Conservation (phyloP, 768 basidiomycete genomes). For the Suillus alpinus region DNA sequence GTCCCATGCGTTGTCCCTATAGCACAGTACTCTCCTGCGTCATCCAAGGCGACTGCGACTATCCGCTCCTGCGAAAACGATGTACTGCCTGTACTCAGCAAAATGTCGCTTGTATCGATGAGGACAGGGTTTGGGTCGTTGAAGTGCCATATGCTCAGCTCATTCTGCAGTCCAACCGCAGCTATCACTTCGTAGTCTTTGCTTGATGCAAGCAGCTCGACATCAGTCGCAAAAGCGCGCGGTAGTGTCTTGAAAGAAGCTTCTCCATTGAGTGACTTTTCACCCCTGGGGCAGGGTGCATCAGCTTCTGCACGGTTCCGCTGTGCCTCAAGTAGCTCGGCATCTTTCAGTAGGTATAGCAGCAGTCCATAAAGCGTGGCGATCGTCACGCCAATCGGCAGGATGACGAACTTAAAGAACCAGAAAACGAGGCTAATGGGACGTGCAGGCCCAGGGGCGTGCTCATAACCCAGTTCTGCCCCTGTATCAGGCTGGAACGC, state of each 20-base stretch:
- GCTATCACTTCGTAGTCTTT: slow-evolving; percentile 62
- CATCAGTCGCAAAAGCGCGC: slow-evolving; percentile 78
- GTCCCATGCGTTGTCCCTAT: slow-evolving; percentile 69
- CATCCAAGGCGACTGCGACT: slow-evolving; percentile 63
- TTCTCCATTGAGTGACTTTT: slow-evolving; percentile 36
- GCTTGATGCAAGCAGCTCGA: slow-evolving; percentile 76
- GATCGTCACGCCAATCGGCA: slow-evolving; percentile 82
- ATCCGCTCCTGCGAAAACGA: slow-evolving; percentile 48
- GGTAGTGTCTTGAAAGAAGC: slow-evolving; percentile 69
- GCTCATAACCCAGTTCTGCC: slow-evolving; percentile 20
- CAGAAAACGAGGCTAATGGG: slow-evolving; percentile 64
- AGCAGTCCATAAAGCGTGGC: slow-evolving; percentile 71
- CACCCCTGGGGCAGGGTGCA: slow-evolving; percentile 23
- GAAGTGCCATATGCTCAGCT: slow-evolving; percentile 67
- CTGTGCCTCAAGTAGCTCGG: slow-evolving; percentile 87
- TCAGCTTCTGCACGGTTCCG: slow-evolving; percentile 55
- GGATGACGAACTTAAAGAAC: slow-evolving; percentile 76
- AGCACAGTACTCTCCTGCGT: slow-evolving; percentile 59
- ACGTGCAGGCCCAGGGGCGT: slow-evolving; percentile 42
- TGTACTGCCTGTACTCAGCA: slow-evolving; percentile 49
- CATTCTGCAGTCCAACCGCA: slow-evolving; percentile 76
- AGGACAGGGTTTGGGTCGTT: slow-evolving; percentile 38
- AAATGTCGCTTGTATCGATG: slow-evolving; percentile 51
- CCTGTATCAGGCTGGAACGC: slow-evolving; percentile 51
- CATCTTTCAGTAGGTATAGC: slow-evolving; percentile 85